A percentile compares a stretch with the other conserved stretches of the same genome.
phyloP scores from a whole-genome alignment of 129 eudicot species.

The Erigeron canadensis region DNA sequence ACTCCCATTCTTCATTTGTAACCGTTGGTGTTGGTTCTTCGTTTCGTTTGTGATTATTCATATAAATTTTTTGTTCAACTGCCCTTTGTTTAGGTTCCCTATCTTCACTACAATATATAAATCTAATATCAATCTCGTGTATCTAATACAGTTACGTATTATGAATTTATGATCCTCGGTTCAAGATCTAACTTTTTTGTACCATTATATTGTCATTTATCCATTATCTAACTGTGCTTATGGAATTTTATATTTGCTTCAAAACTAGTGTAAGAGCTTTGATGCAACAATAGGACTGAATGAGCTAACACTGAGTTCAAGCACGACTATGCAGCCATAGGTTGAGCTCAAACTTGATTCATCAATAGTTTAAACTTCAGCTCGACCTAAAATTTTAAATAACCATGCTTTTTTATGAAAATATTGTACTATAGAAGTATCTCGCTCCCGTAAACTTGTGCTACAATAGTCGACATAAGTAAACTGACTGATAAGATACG shows the following conservation, averaged over 20 bases:
- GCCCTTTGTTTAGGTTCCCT: constrained; percentile 11
- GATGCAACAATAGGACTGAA: neutral
- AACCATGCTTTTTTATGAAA: too few species aligned
- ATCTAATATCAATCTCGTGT: neutral
- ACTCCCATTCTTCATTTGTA: constrained; percentile 28
- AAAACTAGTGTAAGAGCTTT: neutral
- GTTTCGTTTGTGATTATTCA: constrained; percentile 29
- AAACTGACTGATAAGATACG: too few species aligned
- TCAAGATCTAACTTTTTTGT: neutral
- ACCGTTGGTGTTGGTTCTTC: constrained; percentile 9
- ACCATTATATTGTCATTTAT: neutral
- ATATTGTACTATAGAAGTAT: too few species aligned
- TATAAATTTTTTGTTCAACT: constrained; percentile 6
- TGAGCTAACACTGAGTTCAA: too few species aligned
- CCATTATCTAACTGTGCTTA: too few species aligned
- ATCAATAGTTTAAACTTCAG: too few species aligned
- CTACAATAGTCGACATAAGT: too few species aligned
- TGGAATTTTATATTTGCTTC: too few species aligned
- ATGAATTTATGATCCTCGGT: neutral
- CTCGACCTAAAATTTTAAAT: too few species aligned
- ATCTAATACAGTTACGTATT: neutral
- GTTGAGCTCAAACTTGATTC: too few species aligned
- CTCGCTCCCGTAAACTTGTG: too few species aligned
- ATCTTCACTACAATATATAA: neutral
- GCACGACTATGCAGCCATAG: too few species aligned